phyloP scores from a whole-genome alignment of 2,329 filamentous ascomycete species.

The Fusarium sulawesiense region DNA sequence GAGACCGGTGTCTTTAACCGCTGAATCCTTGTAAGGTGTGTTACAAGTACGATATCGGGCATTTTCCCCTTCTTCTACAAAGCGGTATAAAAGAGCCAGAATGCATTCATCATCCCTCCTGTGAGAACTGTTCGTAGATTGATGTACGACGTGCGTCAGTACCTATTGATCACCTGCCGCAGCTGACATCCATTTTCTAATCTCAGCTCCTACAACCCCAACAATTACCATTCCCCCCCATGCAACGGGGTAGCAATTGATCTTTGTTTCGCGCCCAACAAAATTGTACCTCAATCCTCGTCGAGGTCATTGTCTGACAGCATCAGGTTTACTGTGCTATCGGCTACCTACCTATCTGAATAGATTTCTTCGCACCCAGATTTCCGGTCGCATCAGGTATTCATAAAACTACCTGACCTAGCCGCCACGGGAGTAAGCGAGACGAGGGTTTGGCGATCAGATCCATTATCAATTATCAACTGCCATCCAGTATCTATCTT shows the following conservation, averaged over 20 bases:
- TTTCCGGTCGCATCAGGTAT: not conserved
- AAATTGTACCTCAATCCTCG: not conserved
- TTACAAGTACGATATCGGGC: conserved; percentile 20
- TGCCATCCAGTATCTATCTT: not conserved
- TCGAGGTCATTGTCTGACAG: conserved; percentile 1
- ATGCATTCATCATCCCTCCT: not conserved
- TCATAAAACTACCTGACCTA: not conserved
- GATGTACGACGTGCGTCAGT: not conserved
- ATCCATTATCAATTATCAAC: conserved; percentile 13
- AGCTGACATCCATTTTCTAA: not conserved
- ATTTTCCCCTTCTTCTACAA: not conserved
- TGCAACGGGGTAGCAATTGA: not conserved
- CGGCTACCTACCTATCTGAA: not conserved
- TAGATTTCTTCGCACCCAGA: not conserved
- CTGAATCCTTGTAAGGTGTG: conserved; percentile 16
- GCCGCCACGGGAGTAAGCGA: conserved; percentile 17
- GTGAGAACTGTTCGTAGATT: conserved; percentile 1
- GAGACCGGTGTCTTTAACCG: conserved; percentile 21
- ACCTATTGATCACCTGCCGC: conserved; percentile 2
- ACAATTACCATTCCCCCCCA: conserved; percentile 17
- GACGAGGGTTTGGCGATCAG: conserved; percentile 3
- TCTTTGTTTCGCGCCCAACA: not conserved
- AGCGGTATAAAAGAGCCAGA: conserved; percentile 25
- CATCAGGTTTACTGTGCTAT: conserved; percentile 23
- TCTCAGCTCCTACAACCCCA: conserved; percentile 20